Conservation (phyloP, 345 rosid species). For the Bruguiera parviflora region DNA sequence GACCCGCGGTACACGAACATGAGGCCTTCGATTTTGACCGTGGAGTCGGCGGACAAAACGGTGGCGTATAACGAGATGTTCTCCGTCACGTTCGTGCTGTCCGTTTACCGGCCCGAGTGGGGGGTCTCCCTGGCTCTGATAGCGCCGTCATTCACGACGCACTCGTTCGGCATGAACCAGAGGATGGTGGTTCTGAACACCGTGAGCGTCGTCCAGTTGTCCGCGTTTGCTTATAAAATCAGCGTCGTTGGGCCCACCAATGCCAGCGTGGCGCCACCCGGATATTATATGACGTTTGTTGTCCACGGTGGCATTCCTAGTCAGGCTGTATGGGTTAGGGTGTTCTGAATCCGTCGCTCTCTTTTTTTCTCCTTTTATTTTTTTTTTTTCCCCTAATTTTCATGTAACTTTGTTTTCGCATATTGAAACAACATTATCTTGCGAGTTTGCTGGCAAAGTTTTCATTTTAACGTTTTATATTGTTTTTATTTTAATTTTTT, state of each 20-base stretch:
- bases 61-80: constrained; percentile 37
- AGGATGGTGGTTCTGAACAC: constrained; percentile 50
- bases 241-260: constrained; percentile 42
- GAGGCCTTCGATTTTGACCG: constrained; percentile 56
- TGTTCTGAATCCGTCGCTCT: constrained; percentile 14
- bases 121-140: constrained; percentile 40
- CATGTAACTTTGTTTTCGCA: too few species aligned
- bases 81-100: constrained; percentile 38
- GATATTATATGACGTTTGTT: constrained; percentile 66
- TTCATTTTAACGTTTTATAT: too few species aligned
- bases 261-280: constrained; percentile 59
- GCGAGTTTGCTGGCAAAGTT: too few species aligned
- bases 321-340: constrained; percentile 55
- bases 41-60: constrained; percentile 40
- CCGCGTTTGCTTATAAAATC: constrained; percentile 40
- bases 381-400: too few species aligned
- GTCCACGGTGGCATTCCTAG: constrained; percentile 64
- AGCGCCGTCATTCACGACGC: constrained; percentile 65
- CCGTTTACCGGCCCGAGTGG: constrained; percentile 41
- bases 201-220: constrained; percentile 35
- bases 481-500: too few species aligned
- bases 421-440: too few species aligned
- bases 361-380: too few species aligned
- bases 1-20: constrained; percentile 31
- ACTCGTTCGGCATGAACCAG: constrained; percentile 70